Conservation (phyloP, 331 rosid genomes). For the Telfairia occidentalis region DNA sequence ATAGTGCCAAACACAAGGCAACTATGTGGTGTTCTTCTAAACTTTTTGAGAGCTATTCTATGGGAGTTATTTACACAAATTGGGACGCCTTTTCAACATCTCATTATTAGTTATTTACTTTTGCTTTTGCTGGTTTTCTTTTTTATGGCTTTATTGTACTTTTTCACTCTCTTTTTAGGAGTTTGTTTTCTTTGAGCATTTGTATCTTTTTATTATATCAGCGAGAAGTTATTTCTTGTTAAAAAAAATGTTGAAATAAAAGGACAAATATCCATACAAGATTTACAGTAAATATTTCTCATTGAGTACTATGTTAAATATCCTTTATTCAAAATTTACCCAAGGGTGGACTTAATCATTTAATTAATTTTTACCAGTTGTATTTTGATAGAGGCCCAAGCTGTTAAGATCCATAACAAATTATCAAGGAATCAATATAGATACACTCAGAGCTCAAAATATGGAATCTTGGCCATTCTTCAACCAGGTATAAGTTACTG, state of each 20-base stretch:
- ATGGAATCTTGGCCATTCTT: conserved; percentile 83
- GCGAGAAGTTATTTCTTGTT: too few relatives aligned
- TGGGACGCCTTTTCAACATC: too few relatives aligned
- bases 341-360: neutral
- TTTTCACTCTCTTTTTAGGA: too few relatives aligned
- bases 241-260: neutral
- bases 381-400: conserved; percentile 32
- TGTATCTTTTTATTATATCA: too few relatives aligned
- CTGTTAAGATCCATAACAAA: conserved; percentile 53
- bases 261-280: neutral
- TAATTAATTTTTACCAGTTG: neutral
- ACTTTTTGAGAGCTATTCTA: too few relatives aligned
- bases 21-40: too few relatives aligned
- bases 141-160: too few relatives aligned
- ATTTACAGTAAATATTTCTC: neutral
- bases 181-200: too few relatives aligned
- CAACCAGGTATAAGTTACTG: conserved; percentile 42
- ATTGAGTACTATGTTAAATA: neutral
- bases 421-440: conserved; percentile 68
- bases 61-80: too few relatives aligned
- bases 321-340: neutral
- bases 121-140: too few relatives aligned
- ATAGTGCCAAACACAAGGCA: too few relatives aligned
- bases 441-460: conserved; percentile 72
- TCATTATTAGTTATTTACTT: too few relatives aligned